These are phyloP conservation scores for Mycogone perniciosa DNA, from an alignment of 2,329 filamentous ascomycete species.

Conservation along the genomic window DNA sequence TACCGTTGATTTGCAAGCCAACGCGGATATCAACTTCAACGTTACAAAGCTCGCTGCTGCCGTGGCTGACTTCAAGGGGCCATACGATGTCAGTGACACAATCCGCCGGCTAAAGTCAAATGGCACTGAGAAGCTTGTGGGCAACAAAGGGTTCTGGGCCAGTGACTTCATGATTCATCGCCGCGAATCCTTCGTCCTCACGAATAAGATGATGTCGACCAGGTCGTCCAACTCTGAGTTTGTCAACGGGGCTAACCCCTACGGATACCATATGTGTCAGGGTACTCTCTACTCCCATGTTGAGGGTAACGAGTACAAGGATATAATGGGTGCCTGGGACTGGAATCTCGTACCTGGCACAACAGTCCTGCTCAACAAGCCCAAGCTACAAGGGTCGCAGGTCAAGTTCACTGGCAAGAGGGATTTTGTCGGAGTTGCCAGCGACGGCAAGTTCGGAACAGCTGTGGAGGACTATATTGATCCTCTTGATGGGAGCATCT, in stretches of 20 bases:
- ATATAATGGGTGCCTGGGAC: conserved; percentile 20
- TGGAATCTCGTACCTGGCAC: conserved; percentile 21
- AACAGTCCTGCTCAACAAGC: conserved; percentile 16
- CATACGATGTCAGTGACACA: conserved; percentile 12
- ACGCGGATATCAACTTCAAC: conserved; percentile 21
- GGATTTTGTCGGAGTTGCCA: conserved; percentile 20
- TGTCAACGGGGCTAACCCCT: conserved; percentile 19
- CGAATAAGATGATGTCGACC: conserved; percentile 19
- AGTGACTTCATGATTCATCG: conserved; percentile 22
- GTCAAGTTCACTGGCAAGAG: conserved; percentile 13
- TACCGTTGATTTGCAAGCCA: conserved; percentile 17
- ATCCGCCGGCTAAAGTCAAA: conserved; percentile 17
- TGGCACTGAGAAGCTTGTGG: conserved; percentile 17
- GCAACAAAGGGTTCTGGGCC: conserved; percentile 20
- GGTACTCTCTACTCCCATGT: conserved; percentile 20
- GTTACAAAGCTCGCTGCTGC: conserved; percentile 16
- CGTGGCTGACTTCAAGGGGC: conserved; percentile 15
- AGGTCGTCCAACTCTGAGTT: conserved; percentile 17
- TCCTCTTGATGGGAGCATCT: conserved; percentile 14
- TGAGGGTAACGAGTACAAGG: conserved; percentile 20
- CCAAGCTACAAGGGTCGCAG: conserved; percentile 4
- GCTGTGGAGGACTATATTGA: conserved; percentile 18
- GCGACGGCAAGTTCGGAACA: conserved; percentile 16
- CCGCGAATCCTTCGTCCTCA: conserved; percentile 12
- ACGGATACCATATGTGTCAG: conserved; percentile 20